Evolutionary conservation across 768 basidiomycete genomes (phyloP), one percentile per base, ranked within the genome.

Genomic region (Kwoniella botswanensis): DNA sequence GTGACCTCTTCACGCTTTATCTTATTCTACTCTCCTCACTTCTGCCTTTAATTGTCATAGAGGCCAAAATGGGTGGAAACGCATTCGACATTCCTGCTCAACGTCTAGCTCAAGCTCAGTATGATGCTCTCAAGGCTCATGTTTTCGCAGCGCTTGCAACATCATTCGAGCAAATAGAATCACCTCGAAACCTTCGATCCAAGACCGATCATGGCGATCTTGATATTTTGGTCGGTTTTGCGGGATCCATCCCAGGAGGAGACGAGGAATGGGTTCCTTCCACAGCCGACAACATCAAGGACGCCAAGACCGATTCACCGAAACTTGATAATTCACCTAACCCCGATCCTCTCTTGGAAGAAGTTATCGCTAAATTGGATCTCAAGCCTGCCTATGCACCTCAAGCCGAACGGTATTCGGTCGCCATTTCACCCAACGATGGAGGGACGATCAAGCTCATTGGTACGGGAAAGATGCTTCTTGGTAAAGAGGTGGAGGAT

Each of bases 191-290:
- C 29, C 50, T 68, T 29, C 41, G 35, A 6, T 53, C 26, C 44
- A 80, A 80, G 56, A 58, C 50, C 9, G 58, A 73, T n/a, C 79
- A 80, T 65, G 76, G 79, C 9, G 79, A 80, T 54, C 65, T 80
- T 4, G 79, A 80, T 61, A 63, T 80, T 5, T 11, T 73, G 17
- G 67, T 65, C 17, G 70, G 58, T 53, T 65, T 29, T 24, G 42
- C 55, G 7, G 53, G 22, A 11, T 10, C n/a, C 5, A 26, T 64
- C 12, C 44, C 26, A 12, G 52, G 42, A 9, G 68, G 68, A 11
- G 66, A 73, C n/a, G 72, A 73, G 17, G 64, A 24, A 26, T 57
- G 69, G 58, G 29, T 52, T 6, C 22, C 44, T 1, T 26, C 26
- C 6, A n/a, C 22, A 35, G 15, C 10, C 10, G 46, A 24, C 1